These are phyloP conservation scores for Trypanosoma cruzi DNA, from an alignment of 208 protist genomes.

Conservation along the genomic window DNA sequence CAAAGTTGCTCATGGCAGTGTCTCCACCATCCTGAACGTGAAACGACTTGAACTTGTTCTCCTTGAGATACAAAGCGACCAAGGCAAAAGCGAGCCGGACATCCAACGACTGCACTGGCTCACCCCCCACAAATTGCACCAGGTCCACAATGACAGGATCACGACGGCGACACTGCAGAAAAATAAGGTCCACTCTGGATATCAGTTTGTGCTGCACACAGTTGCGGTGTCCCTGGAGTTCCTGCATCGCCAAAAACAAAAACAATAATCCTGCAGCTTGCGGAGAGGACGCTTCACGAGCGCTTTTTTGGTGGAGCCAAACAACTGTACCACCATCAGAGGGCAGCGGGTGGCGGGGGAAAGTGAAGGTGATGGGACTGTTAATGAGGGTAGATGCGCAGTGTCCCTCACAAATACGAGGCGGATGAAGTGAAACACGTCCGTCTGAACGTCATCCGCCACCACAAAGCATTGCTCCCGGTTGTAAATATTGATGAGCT, in stretches of 20 bases:
- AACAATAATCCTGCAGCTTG: slow-evolving; percentile 87
- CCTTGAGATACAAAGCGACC: slow-evolving; percentile 72
- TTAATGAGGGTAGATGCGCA: slow-evolving; percentile 43
- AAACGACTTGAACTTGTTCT: slow-evolving; percentile 89
- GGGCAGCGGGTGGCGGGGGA: slow-evolving; percentile 63
- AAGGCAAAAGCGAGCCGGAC: slow-evolving; percentile 54
- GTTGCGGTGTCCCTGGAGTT: slow-evolving; percentile 86
- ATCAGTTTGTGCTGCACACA: slow-evolving; percentile 87
- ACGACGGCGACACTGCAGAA: slow-evolving; percentile 75
- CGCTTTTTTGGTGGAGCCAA: slow-evolving; percentile 67
- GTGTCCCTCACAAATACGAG: slow-evolving; percentile 87
- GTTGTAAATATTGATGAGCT: slow-evolving; percentile 87
- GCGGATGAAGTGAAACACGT: slow-evolving; percentile 89
- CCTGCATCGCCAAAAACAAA: slow-evolving; percentile 85
- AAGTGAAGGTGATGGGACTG: slow-evolving; percentile 48
- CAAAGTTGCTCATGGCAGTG: slow-evolving; percentile 73
- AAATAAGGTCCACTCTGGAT: slow-evolving; percentile 83
- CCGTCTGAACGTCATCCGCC: slow-evolving; percentile 72
- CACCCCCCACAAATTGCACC: slow-evolving; percentile 14
- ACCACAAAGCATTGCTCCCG: slow-evolving; percentile 88
- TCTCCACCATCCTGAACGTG: slow-evolving; percentile 53
- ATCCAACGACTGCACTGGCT: slow-evolving; percentile 5
- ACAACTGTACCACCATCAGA: slow-evolving; percentile 82
- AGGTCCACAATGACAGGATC: slow-evolving; percentile 57
- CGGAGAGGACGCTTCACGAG: slow-evolving; percentile 62